A percentile compares a stretch with the other conserved stretches of the same genome.
These are phyloP conservation scores for Postia placenta DNA, from an alignment of 768 basidiomycete species.

Conservation along the genomic window DNA sequence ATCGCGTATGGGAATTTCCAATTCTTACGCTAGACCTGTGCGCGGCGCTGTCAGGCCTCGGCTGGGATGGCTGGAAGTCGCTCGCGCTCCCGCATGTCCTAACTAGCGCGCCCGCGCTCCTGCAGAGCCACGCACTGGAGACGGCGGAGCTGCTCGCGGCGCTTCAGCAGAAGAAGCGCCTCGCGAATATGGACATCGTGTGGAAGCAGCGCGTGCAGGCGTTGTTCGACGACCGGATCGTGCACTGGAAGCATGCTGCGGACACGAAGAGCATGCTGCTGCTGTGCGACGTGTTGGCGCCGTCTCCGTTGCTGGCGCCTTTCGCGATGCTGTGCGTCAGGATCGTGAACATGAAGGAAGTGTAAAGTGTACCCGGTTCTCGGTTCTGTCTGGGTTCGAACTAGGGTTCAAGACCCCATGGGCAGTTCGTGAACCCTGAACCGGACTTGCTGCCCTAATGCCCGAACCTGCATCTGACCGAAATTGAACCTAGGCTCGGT, in stretches of 20 bases:
- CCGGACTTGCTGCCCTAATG: too few relatives aligned
- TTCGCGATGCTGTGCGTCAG: slow-evolving; percentile 35
- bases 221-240: slow-evolving; percentile 41
- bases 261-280: slow-evolving; percentile 45
- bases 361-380: too few relatives aligned
- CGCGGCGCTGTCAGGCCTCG: slow-evolving; percentile 54
- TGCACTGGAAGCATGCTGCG: slow-evolving; percentile 31
- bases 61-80: slow-evolving; percentile 76
- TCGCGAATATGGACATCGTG: slow-evolving; percentile 52
- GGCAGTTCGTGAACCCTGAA: too few relatives aligned
- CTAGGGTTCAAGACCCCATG: too few relatives aligned
- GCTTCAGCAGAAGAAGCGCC: slow-evolving; percentile 40
- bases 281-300: slow-evolving; percentile 46
- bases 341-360: too few relatives aligned
- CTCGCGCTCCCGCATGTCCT: slow-evolving; percentile 56
- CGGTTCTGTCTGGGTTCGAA: too few relatives aligned
- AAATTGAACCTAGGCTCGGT: too few relatives aligned
- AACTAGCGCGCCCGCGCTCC: slow-evolving; percentile 40
- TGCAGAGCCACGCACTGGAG: slow-evolving; percentile 36
- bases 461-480: too few relatives aligned
- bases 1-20: slow-evolving; percentile 35
- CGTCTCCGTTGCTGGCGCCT: slow-evolving; percentile 46
- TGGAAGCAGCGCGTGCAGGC: slow-evolving; percentile 52
- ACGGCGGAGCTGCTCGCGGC: slow-evolving; percentile 46
- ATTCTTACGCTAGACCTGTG: slow-evolving; percentile 49